A percentile compares a stretch with the other conserved stretches of the same genome.
Evolutionary conservation across 2,329 filamentous ascomycete species (phyloP).

Genomic region (Plenodomus biglobosus): DNA sequence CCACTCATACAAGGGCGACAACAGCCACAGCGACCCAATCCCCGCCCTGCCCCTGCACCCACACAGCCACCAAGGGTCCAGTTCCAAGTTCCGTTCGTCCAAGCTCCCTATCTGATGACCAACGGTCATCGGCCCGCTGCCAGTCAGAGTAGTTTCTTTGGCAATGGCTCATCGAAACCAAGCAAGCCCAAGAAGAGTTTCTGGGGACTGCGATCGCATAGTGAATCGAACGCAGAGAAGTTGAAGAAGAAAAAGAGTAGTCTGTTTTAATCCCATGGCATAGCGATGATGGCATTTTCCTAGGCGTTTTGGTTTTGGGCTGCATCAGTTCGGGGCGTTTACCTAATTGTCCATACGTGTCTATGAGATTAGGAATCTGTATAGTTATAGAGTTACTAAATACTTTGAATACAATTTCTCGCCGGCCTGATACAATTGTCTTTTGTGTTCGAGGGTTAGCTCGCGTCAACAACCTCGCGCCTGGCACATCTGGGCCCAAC

Average conservation of each 20-base stretch:
- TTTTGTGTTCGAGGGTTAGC: no score
- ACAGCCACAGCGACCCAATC: constrained; percentile 9
- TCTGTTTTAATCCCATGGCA: constrained; percentile 41
- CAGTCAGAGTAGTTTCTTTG: constrained; percentile 41
- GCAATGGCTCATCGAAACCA: constrained; percentile 32
- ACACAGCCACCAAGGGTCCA: constrained; percentile 18
- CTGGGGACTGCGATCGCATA: constrained; percentile 39
- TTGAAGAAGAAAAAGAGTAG: constrained; percentile 50
- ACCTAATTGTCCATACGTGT: no score
- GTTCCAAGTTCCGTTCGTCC: constrained; percentile 5
- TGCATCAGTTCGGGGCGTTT: no score
- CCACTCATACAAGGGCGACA: constrained; percentile 18
- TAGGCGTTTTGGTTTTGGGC: not conserved
- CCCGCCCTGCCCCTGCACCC: constrained; percentile 17
- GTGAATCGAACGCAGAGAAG: constrained; percentile 35
- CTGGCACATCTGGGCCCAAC: no score
- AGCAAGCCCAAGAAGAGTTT: constrained; percentile 44
- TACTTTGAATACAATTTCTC: no score
- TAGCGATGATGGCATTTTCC: not conserved
- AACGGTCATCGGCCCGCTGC: constrained; percentile 29
- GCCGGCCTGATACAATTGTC: no score
- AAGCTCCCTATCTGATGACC: constrained; percentile 38
- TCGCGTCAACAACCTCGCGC: no score
- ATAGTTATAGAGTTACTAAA: no score
- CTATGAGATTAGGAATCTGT: no score